Conservation (phyloP, 2,329 filamentous ascomycete species). For the Aspergillus vadensis region DNA sequence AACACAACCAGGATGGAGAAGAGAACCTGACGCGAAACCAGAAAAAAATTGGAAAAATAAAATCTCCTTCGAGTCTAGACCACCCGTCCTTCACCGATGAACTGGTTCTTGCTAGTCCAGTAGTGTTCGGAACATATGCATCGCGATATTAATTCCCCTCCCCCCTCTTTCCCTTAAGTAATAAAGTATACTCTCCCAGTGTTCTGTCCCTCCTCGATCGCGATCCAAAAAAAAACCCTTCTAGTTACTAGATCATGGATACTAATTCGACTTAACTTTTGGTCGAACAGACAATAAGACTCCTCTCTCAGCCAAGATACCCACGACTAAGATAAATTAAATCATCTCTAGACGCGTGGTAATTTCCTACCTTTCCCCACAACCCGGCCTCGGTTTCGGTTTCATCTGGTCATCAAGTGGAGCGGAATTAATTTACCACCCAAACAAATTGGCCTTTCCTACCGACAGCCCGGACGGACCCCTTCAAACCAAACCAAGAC, state of each 20-base stretch:
- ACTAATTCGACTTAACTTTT: too few relatives aligned
- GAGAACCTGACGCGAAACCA: neutral
- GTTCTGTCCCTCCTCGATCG: neutral
- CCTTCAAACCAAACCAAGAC: too few relatives aligned
- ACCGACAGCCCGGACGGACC: too few relatives aligned
- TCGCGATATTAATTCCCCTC: neutral
- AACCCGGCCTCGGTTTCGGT: constrained; percentile 14
- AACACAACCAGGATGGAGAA: neutral
- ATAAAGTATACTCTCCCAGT: too few relatives aligned
- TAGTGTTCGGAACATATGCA: neutral
- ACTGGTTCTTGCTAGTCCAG: constrained; percentile 1
- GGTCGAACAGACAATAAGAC: too few relatives aligned
- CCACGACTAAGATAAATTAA: neutral
- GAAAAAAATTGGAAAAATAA: too few relatives aligned
- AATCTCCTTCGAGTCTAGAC: neutral
- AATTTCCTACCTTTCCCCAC: constrained; percentile 16
- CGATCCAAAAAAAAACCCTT: neutral
- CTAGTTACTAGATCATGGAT: neutral
- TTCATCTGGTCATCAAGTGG: constrained; percentile 17
- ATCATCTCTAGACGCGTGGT: neutral
- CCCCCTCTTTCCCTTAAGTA: too few relatives aligned
- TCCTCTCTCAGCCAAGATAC: too few relatives aligned
- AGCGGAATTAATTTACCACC: constrained; percentile 10
- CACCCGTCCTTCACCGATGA: neutral
- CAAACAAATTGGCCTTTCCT: neutral